phyloP scores from a whole-genome alignment of 73 alveolate species.

The Uronychia setigera region DNA sequence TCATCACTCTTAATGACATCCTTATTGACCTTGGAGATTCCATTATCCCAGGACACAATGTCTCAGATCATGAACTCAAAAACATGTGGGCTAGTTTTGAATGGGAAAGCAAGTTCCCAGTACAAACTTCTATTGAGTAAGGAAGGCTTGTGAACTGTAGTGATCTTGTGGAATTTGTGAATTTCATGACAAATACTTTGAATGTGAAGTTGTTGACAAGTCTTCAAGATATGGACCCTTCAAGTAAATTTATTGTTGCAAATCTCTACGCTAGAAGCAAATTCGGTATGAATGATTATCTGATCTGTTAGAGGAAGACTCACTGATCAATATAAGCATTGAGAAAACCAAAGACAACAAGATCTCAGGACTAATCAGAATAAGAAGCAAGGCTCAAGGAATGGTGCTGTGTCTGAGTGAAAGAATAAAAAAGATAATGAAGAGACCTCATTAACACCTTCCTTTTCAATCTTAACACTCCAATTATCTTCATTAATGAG shows the following conservation, averaged over 20 bases:
- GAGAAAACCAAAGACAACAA: slow-evolving; percentile 83
- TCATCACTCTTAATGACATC: slow-evolving; percentile 86
- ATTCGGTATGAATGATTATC: slow-evolving; percentile 32
- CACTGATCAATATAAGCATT: slow-evolving; percentile 87
- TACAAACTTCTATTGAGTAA: slow-evolving; percentile 56
- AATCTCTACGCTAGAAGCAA: slow-evolving; percentile 89
- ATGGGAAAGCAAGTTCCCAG: slow-evolving; percentile 96
- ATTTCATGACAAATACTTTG: slow-evolving; percentile 63
- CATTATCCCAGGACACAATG: slow-evolving; percentile 82
- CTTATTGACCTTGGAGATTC: slow-evolving; percentile 89
- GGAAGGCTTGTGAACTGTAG: slow-evolving; percentile 13
- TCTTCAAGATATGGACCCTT: slow-evolving; percentile 70
- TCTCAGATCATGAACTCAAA: slow-evolving; percentile 82
- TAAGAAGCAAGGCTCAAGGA: slow-evolving; percentile 91
- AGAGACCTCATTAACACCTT: too few relatives aligned
- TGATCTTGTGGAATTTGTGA: slow-evolving; percentile 71
- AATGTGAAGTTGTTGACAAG: slow-evolving; percentile 84
- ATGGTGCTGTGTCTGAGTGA: slow-evolving; percentile 61
- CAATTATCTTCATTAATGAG: too few relatives aligned
- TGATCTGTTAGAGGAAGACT: slow-evolving; percentile 77
- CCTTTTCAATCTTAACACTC: too few relatives aligned
- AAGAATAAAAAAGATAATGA: slow-evolving; percentile 13
- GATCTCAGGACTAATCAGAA: slow-evolving; percentile 89
- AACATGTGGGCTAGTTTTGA: slow-evolving; percentile 96
- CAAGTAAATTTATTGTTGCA: slow-evolving; percentile 76